Percentiles rank a stretch among this genome's conserved stretches.
phyloP scores from a whole-genome alignment of 225 moss, liverwort and hornwort species.

The Pseudisothecium myosuroides region DNA sequence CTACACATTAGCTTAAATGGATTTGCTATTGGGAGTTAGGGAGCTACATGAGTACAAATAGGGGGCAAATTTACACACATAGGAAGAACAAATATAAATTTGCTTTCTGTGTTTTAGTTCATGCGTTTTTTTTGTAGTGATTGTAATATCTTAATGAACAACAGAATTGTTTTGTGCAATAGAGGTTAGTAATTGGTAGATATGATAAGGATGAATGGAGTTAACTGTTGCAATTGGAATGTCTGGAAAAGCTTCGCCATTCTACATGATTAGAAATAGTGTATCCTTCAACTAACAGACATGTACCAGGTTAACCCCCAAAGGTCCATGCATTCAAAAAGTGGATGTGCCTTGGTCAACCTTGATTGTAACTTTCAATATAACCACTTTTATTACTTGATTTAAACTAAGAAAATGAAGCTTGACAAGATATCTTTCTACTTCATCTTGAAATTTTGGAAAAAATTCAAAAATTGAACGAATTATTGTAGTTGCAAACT shows the following conservation, averaged over 20 bases:
- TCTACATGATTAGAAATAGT: neutral
- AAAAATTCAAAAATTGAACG: no score
- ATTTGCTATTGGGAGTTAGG: neutral
- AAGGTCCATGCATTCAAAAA: no score
- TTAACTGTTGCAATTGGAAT: neutral
- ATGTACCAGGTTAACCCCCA: accelerated
- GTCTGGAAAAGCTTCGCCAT: neutral
- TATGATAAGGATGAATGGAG: neutral
- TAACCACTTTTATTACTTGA: no score
- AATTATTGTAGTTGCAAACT: no score
- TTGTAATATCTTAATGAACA: neutral
- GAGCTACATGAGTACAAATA: no score
- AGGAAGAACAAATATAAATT: neutral
- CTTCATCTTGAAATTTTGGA: no score
- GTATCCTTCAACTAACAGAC: neutral
- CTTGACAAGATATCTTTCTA: no score
- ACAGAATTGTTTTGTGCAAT: neutral
- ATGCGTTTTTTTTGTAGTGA: no score
- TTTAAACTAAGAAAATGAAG: no score
- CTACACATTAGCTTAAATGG: neutral
- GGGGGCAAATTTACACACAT: neutral
- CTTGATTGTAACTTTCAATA: no score
- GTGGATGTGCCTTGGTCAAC: no score
- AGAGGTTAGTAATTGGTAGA: neutral
- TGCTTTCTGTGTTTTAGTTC: neutral